These are phyloP conservation scores for Suillus weaverae DNA, from an alignment of 768 basidiomycete genomes.

Conservation along the genomic window DNA sequence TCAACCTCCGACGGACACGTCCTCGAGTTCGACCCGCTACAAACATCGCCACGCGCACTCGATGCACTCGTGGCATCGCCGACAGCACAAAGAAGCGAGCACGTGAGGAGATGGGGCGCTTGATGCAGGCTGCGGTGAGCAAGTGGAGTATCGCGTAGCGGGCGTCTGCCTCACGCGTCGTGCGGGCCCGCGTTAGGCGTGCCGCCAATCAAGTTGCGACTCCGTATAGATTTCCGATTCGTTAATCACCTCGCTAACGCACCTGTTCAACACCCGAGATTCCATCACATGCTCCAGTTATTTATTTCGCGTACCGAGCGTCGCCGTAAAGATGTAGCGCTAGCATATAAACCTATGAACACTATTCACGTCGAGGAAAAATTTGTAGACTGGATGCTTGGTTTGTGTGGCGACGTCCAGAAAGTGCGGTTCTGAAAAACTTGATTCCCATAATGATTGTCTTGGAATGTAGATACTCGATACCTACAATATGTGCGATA, in stretches of 20 bases:
- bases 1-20: slow-evolving; percentile 77
- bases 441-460: neutral
- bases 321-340: slow-evolving; percentile 3
- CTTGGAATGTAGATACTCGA: neutral
- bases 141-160: slow-evolving; percentile 65
- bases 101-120: slow-evolving; percentile 68
- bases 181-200: slow-evolving; percentile 1
- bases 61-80: slow-evolving; percentile 78
- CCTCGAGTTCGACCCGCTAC: slow-evolving; percentile 83
- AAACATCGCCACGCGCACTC: slow-evolving; percentile 67
- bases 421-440: neutral
- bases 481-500: neutral
- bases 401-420: neutral
- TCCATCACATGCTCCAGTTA: neutral
- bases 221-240: neutral
- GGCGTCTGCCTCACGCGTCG: neutral
- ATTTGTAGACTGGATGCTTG: neutral
- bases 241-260: neutral
- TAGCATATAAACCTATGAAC: neutral
- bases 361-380: neutral
- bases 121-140: slow-evolving; percentile 71
- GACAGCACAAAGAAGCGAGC: slow-evolving; percentile 84
- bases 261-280: neutral
- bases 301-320: neutral
- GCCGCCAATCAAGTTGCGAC: neutral